Conservation (phyloP, 2,329 filamentous ascomycete genomes). For the Aspergillus aculeatinus region DNA sequence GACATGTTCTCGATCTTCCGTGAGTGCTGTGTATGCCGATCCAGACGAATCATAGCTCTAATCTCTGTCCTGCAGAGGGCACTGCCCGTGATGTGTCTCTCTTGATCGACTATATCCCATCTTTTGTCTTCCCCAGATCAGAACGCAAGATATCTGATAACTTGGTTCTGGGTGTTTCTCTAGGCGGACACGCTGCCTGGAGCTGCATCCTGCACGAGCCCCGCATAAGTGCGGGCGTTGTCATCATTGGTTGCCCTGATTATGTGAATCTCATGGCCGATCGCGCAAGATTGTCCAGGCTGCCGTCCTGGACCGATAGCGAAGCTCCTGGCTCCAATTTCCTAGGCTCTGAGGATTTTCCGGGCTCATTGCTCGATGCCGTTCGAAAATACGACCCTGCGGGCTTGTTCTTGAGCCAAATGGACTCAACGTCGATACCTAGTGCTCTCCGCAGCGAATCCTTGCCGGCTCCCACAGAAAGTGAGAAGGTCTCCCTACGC, state of each 20-base stretch:
- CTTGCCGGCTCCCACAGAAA: conserved; percentile 40
- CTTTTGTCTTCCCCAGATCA: conserved; percentile 64
- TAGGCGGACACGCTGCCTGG: conserved; percentile 89
- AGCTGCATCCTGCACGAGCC: conserved; percentile 76
- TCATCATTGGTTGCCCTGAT: conserved; percentile 87
- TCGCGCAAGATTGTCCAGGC: conserved; percentile 70
- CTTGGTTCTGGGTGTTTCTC: conserved; percentile 75
- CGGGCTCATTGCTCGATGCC: conserved; percentile 62
- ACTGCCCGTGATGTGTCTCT: conserved; percentile 73
- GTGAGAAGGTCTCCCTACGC: conserved; percentile 45
- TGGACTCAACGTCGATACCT: conserved; percentile 23
- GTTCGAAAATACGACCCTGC: conserved; percentile 72
- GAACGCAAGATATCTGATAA: conserved; percentile 58
- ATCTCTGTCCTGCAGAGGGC: conserved; percentile 46
- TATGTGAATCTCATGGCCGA: conserved; percentile 77
- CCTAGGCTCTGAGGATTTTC: conserved; percentile 76
- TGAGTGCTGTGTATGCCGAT: conserved; percentile 37
- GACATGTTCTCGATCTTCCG: conserved; percentile 85
- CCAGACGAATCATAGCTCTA: background rate
- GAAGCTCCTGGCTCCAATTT: conserved; percentile 62
- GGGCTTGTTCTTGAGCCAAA: conserved; percentile 64
- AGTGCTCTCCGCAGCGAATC: conserved; percentile 30
- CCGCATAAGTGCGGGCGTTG: conserved; percentile 72
- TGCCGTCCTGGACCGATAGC: conserved; percentile 58
- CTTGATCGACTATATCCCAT: conserved; percentile 74